Base-by-base conservation (phyloP, 1,284 basidiomycete genomes). In the Schizophyllum amplum region DNA sequence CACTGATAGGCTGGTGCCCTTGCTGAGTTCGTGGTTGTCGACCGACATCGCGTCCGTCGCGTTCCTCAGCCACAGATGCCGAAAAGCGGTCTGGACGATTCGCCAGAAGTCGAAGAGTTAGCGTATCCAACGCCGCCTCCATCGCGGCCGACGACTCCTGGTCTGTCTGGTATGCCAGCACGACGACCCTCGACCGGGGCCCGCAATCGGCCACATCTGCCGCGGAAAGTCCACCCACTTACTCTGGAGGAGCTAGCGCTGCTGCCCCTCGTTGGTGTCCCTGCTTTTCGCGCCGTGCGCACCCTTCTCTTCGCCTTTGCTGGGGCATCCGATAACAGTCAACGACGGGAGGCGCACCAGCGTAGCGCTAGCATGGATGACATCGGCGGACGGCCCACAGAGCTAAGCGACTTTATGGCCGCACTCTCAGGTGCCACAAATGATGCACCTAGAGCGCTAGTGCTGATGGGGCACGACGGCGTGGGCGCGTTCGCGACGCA, bases 11-110 rank as follows among this genome's bases (percentile, higher is more conserved):
- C 82, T 62, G 92, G 92, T 52, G 89, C 87, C 4, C 77, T 94
- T 17, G 78, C 89, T 22, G 90, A 95, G 71, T 94, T 92, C 71
- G 79, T 94, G 53, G 74, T 90, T 22, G 79, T 87, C 15, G 90
- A 94, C 66, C 82, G 89, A 27, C 84, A 86, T 63, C 81, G 87
- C n/a, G 69, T 93, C 1, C 81, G 86, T 60, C 81, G 86, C 7
- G 80, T 86, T 13, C 87, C 90, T 0, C 78, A 82, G 61, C 86
- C 86, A 1, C 65, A 66, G 22, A 67, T 69, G 58, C 55, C 51
- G 52, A 55, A 63, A 24, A 9, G 17, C 59, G 60, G 52, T 1
- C 56, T 58, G 3, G 27, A 55, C 7, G 46, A 59, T 22, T 53
- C 48, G 2, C 7, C 57, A 20, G 33, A 42, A 9, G 17, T 42